Evolutionary conservation across 495 filamentous ascomycete species (phyloP).

Genomic region (Aspergillus baeticus): DNA sequence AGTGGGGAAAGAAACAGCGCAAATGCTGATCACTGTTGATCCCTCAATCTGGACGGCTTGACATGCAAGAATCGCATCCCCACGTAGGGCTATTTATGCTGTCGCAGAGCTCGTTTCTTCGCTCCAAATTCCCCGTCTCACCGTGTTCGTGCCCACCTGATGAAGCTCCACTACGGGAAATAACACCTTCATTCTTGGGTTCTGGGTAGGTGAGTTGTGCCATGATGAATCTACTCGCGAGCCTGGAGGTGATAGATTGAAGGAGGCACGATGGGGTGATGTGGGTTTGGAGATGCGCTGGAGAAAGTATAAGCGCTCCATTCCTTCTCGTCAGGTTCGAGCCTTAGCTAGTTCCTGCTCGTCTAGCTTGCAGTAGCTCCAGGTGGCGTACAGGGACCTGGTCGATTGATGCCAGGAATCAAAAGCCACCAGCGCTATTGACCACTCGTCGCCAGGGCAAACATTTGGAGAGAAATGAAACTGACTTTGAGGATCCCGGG

Average conservation of each 20-base stretch:
- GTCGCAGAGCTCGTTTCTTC: neutral
- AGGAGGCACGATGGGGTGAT: neutral
- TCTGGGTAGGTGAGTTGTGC: neutral
- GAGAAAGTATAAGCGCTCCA: slow-evolving; percentile 6
- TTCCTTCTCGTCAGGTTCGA: slow-evolving; percentile 1
- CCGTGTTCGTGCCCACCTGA: neutral
- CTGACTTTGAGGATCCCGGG: neutral
- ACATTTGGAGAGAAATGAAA: neutral
- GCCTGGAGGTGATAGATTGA: neutral
- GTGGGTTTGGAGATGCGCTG: neutral
- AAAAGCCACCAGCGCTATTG: neutral
- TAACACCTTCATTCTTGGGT: neutral
- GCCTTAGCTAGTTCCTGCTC: neutral
- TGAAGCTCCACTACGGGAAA: slow-evolving; percentile 8
- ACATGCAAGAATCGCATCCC: slow-evolving; percentile 9
- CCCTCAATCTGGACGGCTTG: slow-evolving; percentile 3
- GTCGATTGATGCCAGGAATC: neutral
- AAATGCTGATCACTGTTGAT: neutral
- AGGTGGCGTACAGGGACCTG: neutral
- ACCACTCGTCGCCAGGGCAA: neutral
- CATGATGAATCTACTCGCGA: slow-evolving; percentile 7
- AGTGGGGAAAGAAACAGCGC: neutral
- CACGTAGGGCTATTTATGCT: slow-evolving; percentile 14
- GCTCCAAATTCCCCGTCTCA: slow-evolving; percentile 8
- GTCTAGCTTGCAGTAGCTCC: slow-evolving; percentile 8